phyloP scores from a whole-genome alignment of 345 rosid species.

The Turritis glabra region DNA sequence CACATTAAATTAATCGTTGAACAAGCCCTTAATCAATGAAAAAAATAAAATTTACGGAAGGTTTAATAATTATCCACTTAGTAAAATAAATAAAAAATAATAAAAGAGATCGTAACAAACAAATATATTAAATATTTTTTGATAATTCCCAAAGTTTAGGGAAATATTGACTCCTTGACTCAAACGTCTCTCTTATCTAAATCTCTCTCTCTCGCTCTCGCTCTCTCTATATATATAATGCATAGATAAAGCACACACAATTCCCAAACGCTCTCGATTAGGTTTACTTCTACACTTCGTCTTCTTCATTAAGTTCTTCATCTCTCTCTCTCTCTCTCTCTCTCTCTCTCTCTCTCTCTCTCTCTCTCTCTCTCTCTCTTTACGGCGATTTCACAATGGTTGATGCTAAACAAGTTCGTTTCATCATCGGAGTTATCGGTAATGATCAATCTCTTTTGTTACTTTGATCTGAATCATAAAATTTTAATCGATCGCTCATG shows the following conservation, averaged over 20 bases:
- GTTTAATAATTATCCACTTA: not conserved
- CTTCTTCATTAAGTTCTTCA: not conserved
- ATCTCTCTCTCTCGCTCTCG: not conserved
- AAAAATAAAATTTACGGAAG: not conserved
- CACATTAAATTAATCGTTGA: not conserved
- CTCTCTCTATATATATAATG: not conserved
- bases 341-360: not conserved
- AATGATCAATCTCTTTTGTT: not conserved
- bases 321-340: not conserved
- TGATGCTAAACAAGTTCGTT: constrained; percentile 24
- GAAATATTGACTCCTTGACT: constrained; percentile 33
- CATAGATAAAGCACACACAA: no score
- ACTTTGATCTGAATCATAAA: not conserved
- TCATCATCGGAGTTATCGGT: constrained; percentile 38
- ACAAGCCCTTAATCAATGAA: not conserved
- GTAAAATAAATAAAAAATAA: not conserved
- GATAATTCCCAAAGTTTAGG: not conserved
- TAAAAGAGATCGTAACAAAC: constrained; percentile 21
- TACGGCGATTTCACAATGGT: constrained; percentile 29
- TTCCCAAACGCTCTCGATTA: constrained; percentile 25
- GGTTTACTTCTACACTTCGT: constrained; percentile 23
- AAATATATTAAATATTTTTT: not conserved
- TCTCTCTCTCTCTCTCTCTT: not conserved
- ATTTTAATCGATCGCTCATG: not conserved
- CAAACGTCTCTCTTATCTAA: constrained; percentile 33